Base-by-base conservation (phyloP, 352 stramenopile species). In the Phytophthora tentaculata region DNA sequence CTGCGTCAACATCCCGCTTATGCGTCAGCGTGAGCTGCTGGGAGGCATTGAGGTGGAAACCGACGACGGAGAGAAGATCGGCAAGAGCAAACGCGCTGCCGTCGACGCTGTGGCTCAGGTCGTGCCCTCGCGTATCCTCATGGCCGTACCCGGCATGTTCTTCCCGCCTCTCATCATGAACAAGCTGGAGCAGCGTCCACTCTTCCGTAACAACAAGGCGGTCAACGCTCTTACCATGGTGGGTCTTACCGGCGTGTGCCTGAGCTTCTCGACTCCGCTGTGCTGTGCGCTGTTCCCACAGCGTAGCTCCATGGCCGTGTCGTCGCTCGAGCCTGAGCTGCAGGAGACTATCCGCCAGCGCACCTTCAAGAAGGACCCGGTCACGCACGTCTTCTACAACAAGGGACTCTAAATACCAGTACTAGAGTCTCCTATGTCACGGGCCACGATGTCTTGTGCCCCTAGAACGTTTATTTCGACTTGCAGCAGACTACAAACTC, bases 1-100 rank as follows among this genome's bases (percentile, higher is more conserved):
- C 70, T 95, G 86, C 64, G 88, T 94, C 77, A 97, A 97, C 76
- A 94, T 97, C 65, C 84, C 89, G 32, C 68, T 97, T 16, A 97
- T 97, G 90, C 84, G 91, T 50, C 88, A 96, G 67, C 88, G 89
- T 61, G 90, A 97, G 64, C 76, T 96, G 49, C 73, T 92, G 20
- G 71, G 88, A 16, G 89, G 89, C 52, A 95, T 97, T 56, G 79
- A 88, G 45, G 85, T 97, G 14, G 82, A 90, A 67, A 92, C 86
- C 2, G 69, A 66, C 16, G 73, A 88, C 50, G 83, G 84, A 44
- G 66, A 91, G n/a, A 72, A 79, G 35, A 54, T 92, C 23, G 87
- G 87, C 58, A 82, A 86, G 70, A 92, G 83, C 71, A 86, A 86
- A 61, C 68, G 62, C 17, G 91, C 91, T 0, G 91, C 88, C 7